A percentile compares a stretch with the other conserved stretches of the same genome.
These are phyloP conservation scores for Trametes punicea DNA, from an alignment of 768 basidiomycete genomes.

Conservation along the genomic window DNA sequence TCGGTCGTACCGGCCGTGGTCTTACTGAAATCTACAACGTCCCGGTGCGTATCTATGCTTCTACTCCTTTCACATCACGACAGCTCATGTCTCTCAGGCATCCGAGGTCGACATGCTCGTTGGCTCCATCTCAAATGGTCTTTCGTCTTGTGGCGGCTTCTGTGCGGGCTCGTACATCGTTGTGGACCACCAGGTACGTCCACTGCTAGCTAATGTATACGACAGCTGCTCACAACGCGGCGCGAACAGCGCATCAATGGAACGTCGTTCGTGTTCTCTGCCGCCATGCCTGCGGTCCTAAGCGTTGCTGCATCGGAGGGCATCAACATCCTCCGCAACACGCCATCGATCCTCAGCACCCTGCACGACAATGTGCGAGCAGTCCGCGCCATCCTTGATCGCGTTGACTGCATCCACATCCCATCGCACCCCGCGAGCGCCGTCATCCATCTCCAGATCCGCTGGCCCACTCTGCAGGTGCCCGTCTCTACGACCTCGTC, in stretches of 20 bases:
- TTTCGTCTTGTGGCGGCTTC: constrained; percentile 88
- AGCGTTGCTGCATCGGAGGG: constrained; percentile 86
- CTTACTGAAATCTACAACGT: constrained; percentile 94
- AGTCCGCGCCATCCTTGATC: constrained; percentile 79
- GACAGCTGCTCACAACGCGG: not conserved
- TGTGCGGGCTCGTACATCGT: constrained; percentile 85
- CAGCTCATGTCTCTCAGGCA: constrained; percentile 48
- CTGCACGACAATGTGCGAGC: constrained; percentile 80
- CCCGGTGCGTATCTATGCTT: constrained; percentile 48
- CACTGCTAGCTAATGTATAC: not conserved
- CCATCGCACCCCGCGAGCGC: constrained; percentile 86
- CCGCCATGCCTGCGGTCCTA: constrained; percentile 87
- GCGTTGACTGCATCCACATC: constrained; percentile 77
- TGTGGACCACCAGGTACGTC: constrained; percentile 78
- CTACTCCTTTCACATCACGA: not conserved
- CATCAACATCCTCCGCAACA: constrained; percentile 72
- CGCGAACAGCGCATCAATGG: constrained; percentile 83
- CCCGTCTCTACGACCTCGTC: constrained; percentile 9
- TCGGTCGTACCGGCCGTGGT: constrained; percentile 92
- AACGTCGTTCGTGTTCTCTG: constrained; percentile 93
- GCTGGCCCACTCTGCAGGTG: constrained; percentile 32
- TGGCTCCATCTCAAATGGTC: constrained; percentile 81
- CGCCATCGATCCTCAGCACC: constrained; percentile 68
- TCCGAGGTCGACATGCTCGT: constrained; percentile 92
- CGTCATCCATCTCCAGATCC: constrained; percentile 80